Base-by-base conservation (phyloP, 805 yeast species). In the Hanseniaspora mollemarum region DNA sequence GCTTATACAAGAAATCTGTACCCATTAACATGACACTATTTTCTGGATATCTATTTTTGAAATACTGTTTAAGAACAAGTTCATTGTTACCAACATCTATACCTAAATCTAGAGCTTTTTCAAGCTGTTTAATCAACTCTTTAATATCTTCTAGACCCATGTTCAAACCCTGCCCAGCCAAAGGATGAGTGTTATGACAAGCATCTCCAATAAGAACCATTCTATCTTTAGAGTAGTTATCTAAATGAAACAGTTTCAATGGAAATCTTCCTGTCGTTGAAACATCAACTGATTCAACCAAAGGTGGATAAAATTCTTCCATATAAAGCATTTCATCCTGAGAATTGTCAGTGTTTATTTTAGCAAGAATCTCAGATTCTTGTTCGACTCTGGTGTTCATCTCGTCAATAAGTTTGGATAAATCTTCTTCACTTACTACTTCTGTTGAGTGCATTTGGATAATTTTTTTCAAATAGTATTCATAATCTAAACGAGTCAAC, bases 161-260 rank as follows among this genome's bases (percentile, higher is more conserved):
- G 65, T 92, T 92, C 52, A 92, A 74, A 24, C 98, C 98, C 67
- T 92, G 98, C 9, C 98, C 98, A 3, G 96, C 96, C 54, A 92
- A 71, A 2, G 98, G 98, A 63, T 92, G 97, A 1, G 95, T 86
- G 0, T 96, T 83, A 59, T 92, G 98, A 0, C 97, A 97, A 1
- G 98, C 97, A 66, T 92, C 98, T 24, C 98, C 98, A 9, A 90
- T 84, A n/a, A 92, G 68, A 0, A 96, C 97, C 28, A 90, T 74
- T 57, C 97, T 72, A 3, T 84, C 88, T 1, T 78, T 78, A 18
- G 86, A 78, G 62, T 92, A 92, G 1, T 83, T 76, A 60, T 92
- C 97, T 2, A 95, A 94, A 62, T 92, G 96, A 19, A 87, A 79
- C 69, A 90, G 66, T 57, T 81, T 80, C 56, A 92, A 70, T 21